phyloP scores from a whole-genome alignment of 768 basidiomycete genomes.

The Tricholoma sp. region DNA sequence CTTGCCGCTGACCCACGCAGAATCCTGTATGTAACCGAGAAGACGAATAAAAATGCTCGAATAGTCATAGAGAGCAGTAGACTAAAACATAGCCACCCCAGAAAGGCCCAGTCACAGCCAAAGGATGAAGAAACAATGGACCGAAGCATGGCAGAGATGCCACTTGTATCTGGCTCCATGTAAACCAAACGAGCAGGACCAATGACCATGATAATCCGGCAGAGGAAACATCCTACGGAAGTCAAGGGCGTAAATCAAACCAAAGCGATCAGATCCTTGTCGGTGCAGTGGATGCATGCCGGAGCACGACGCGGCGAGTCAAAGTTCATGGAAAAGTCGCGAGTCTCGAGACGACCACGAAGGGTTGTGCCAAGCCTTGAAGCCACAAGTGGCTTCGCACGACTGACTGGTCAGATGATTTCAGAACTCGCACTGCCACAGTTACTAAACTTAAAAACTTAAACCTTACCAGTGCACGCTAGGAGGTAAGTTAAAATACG shows the following conservation, averaged over 20 bases:
- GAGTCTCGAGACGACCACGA: too few species aligned
- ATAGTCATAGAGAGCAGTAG: not conserved
- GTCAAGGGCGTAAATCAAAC: not conserved
- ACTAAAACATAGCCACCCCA: not conserved
- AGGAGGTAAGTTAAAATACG: too few species aligned
- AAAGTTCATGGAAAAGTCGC: too few species aligned
- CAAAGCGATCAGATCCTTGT: not conserved
- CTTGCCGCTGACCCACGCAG: constrained; percentile 6
- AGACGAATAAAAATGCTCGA: not conserved
- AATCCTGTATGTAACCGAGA: constrained; percentile 10
- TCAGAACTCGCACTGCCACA: too few species aligned
- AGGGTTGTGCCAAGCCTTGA: too few species aligned
- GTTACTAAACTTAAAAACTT: too few species aligned
- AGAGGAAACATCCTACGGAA: not conserved
- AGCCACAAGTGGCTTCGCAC: too few species aligned
- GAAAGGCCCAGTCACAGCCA: not conserved
- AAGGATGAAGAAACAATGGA: not conserved
- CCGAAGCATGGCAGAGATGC: not conserved
- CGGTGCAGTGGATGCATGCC: not conserved
- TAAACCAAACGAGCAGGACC: not conserved
- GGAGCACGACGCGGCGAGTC: too few species aligned
- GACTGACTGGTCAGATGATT: too few species aligned
- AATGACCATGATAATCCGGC: not conserved
- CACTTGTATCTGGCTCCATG: not conserved
- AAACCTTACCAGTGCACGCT: too few species aligned